Percentiles rank a stretch among this genome's conserved stretches.
phyloP scores from a whole-genome alignment of 495 filamentous ascomycete species.

The Aspergillus diversus region DNA sequence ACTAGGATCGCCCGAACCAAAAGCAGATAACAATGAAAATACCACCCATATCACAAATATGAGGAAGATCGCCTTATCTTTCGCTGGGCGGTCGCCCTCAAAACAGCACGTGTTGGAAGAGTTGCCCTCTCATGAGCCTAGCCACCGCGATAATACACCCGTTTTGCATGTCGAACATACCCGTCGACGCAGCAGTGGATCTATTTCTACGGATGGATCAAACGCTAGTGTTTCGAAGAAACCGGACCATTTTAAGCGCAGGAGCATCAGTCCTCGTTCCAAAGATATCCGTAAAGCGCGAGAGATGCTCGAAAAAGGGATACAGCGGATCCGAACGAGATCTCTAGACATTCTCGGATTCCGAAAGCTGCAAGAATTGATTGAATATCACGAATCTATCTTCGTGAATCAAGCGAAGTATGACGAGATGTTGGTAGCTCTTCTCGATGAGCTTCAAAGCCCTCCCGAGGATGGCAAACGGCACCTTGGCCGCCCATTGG shows the following conservation, averaged over 20 bases:
- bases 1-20: neutral
- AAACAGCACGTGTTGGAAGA: constrained; percentile 34
- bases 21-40: constrained; percentile 35
- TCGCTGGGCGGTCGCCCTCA: constrained; percentile 25
- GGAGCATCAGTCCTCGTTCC: constrained; percentile 43
- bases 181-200: neutral
- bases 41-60: constrained; percentile 14
- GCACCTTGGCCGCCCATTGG: constrained; percentile 57
- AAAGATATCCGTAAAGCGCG: constrained; percentile 52
- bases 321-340: constrained; percentile 68
- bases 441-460: constrained; percentile 76
- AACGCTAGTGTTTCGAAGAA: constrained; percentile 5
- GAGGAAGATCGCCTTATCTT: constrained; percentile 11
- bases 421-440: constrained; percentile 69
- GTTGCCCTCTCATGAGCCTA: constrained; percentile 38
- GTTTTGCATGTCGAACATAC: constrained; percentile 12
- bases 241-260: constrained; percentile 21
- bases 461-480: constrained; percentile 39
- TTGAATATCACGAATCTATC: constrained; percentile 66
- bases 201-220: neutral
- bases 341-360: constrained; percentile 86
- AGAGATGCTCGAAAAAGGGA: constrained; percentile 73
- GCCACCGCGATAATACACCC: constrained; percentile 25
- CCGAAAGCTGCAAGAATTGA: constrained; percentile 80
- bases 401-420: constrained; percentile 62